phyloP scores from a whole-genome alignment of 2,329 filamentous ascomycete species.

The Fusarium sp. region DNA sequence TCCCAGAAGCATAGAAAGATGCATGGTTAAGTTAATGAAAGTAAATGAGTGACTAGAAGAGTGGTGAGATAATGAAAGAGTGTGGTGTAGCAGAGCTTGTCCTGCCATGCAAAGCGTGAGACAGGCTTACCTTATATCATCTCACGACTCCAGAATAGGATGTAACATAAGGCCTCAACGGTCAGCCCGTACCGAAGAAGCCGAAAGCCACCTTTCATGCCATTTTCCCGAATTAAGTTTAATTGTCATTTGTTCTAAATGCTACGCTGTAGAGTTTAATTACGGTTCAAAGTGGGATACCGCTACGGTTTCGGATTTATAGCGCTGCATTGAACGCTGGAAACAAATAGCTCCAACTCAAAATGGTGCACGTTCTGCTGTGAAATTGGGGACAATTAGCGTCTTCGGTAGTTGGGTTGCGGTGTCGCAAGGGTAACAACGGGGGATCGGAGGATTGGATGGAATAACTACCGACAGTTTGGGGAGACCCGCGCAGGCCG shows the following conservation, averaged over 20 bases:
- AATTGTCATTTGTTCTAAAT: constrained; percentile 8
- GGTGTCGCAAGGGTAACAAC: neutral
- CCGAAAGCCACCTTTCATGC: neutral
- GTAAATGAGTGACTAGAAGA: neutral
- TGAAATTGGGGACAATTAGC: neutral
- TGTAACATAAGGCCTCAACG: neutral
- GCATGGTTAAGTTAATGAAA: constrained; percentile 5
- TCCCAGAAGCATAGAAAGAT: neutral
- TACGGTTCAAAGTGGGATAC: neutral
- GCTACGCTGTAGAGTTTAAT: constrained; percentile 16
- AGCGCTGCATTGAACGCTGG: neutral
- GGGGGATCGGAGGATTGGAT: neutral
- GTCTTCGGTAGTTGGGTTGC: constrained; percentile 12
- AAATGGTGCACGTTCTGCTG: constrained; percentile 5
- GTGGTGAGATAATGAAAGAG: neutral
- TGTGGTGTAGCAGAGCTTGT: neutral
- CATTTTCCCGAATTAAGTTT: constrained; percentile 13
- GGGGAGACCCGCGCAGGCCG: neutral
- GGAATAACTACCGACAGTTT: neutral
- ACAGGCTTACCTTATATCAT: neutral
- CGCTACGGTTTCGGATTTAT: neutral
- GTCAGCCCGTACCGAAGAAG: neutral
- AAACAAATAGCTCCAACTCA: constrained; percentile 6
- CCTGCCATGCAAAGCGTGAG: neutral
- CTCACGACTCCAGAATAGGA: neutral